Evolutionary conservation across 805 yeast genomes (phyloP), one percentile per base, ranked within the genome.

Genomic region (Metschnikowia borealis): DNA sequence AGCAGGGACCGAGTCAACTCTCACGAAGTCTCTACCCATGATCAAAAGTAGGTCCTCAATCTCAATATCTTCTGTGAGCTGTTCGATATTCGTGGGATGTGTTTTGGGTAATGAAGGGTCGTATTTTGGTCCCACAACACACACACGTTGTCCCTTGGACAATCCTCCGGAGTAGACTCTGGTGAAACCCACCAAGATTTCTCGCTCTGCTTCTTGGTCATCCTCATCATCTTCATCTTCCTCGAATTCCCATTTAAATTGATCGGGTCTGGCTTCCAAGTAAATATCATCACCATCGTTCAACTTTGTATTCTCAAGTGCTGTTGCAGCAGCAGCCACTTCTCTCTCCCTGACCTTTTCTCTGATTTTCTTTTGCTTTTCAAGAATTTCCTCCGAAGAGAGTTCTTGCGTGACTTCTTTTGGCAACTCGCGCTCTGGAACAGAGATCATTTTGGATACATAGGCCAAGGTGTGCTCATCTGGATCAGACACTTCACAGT

Each of bases 1-100:
- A 1, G 97, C 92, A 2, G 96, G 96, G 5, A 92, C 96, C 15
- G 77, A 77, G 39, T 84, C 79, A 54, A 94, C 73, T 2, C 91
- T 77, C 2, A 90, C 82, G 34, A 92, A 70, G 52, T 94, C 97
- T 56, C 92, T 76, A 17, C 99, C 99, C 98, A 94, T 94, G 48
- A 94, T 74, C 49, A 94, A 69, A 60, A 81, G 91, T 37, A 94
- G 69, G 39, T 84, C 87, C 5, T 86, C 78, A 35, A 94, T 77
- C 13, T 76, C 81, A 1, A 86, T 80, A 6, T 75, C 78, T 29
- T 80, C 71, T 29, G 77, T 70, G 52, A 84, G 79, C 56, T 84
- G 83, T 8, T 66, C 71, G 15, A 84, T 84, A 37, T 74, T 68
- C 10, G 61, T 57, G 1, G 62, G 60, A 49, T 65, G 62, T 29